These are phyloP conservation scores for Dipodascopsis tothii DNA, from an alignment of 805 yeast species.

Conservation along the genomic window DNA sequence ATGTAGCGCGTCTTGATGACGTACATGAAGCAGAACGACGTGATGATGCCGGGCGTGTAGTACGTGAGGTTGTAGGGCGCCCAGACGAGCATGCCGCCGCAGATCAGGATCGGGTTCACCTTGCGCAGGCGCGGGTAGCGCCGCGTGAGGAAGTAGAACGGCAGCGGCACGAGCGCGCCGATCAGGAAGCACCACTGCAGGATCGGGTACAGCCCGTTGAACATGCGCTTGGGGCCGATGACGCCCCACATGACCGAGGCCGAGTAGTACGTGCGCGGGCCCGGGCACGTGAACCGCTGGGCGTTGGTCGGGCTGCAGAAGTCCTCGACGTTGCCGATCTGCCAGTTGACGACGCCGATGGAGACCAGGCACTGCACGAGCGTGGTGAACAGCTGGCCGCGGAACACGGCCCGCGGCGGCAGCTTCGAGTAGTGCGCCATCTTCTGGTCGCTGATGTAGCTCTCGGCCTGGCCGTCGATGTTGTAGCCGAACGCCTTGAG, in stretches of 20 bases:
- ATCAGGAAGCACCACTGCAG: slow-evolving; percentile 14
- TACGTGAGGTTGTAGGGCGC: slow-evolving; percentile 8
- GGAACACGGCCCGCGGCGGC: slow-evolving; percentile 53
- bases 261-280: slow-evolving; percentile 42
- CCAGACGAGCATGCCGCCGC: slow-evolving; percentile 18
- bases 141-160: slow-evolving; percentile 7
- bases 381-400: slow-evolving; percentile 43
- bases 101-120: slow-evolving; percentile 17
- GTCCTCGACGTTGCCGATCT: slow-evolving; percentile 33
- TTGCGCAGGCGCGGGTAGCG: slow-evolving; percentile 3
- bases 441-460: slow-evolving; percentile 50
- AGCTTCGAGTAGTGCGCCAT: slow-evolving; percentile 58
- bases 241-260: slow-evolving; percentile 59
- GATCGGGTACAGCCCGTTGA: slow-evolving; percentile 25
- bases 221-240: slow-evolving; percentile 55
- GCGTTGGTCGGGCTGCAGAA: slow-evolving; percentile 40
- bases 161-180: slow-evolving; percentile 15
- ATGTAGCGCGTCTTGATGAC: slow-evolving; percentile 47
- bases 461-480: slow-evolving; percentile 47
- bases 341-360: slow-evolving; percentile 38
- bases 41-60: slow-evolving; percentile 2
- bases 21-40: slow-evolving; percentile 44
- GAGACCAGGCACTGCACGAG: slow-evolving; percentile 41
- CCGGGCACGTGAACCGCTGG: slow-evolving; percentile 44
- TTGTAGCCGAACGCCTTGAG: slow-evolving; percentile 53